Evolutionary conservation across 768 basidiomycete species (phyloP), one percentile per base, ranked within the genome.

Genomic region (Tulasnella sp.): DNA sequence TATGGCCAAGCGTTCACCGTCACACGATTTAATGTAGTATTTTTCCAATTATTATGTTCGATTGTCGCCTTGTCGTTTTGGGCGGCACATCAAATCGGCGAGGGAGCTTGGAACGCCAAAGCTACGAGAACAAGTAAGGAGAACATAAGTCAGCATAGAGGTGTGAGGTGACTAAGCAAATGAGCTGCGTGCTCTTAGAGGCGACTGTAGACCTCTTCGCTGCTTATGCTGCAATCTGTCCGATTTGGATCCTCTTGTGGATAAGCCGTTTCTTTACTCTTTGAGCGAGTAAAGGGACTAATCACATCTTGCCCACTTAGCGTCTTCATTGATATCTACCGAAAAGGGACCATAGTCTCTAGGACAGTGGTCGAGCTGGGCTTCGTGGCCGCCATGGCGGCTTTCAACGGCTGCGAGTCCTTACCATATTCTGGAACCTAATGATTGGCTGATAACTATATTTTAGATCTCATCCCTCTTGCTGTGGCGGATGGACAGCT

Each of bases 81-180:
- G 69, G 44, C 47, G 19, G 69, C 69, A 32, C 69, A 70, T 70
- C 69, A 70, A 35, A 19, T 70, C 8, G 59, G 42, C 3, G 69
- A 70, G 59, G 6, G 16, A 0, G 69, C 69, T n/a, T 59, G 69
- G 69, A n/a, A 16, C 32, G n/a, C 47, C 5, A 47, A 11, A 4
- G 29, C 36, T 22, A 39, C 67, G 7, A 5, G 5, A 47, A 39
- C 32, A 44, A 9, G 41, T 22, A 9, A 32, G 52, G n/a, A n/a
- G n/a, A n/a, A n/a, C n/a, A n/a, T 29, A 32, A 22, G 52, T 59
- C 8, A 1, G 14, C 52, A 26, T 59, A 12, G 29, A 1, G 26
- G 8, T n/a, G 41, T 14, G n/a, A 3, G 5, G 19, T 66, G n/a
- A 40, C 32, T 6, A 17, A 1, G 42, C 0, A 12, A 32, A 19